Evolutionary conservation across 805 yeast genomes (phyloP), one percentile per base, ranked within the genome.

Genomic region (Suhomyces faveliae): DNA sequence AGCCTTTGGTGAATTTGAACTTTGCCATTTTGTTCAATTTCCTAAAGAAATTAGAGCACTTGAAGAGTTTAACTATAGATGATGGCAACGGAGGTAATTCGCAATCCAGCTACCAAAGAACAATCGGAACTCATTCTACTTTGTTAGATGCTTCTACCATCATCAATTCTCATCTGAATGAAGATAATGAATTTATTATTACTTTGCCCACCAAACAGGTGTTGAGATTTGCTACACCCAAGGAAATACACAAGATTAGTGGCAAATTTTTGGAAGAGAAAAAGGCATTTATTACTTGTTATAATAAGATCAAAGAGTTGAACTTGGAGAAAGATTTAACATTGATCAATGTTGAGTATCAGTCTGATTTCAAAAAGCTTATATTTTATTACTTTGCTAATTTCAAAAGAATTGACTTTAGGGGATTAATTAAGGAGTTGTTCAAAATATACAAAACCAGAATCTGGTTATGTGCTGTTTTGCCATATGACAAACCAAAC

Each of bases 161-260:
- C 27, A 64, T 71, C 33, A 71, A 71, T 51, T 58, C 62, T n/a
- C 69, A 67, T 46, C 63, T 45, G 51, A 78, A 77, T 48, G 82
- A 80, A 56, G 84, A 80, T 56, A 81, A 79, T 53, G 81, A 79
- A 56, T 80, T 80, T 51, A 76, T 85, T 45, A 83, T 87, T 25
- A 63, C 71, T 11, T 76, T 86, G 45, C 94, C 94, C 17, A 83
- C 89, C 5, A 87, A 87, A 60, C 91, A 86, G 62, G 84, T 87
- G 13, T 66, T 87, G 35, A 68, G 94, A 52, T 86, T 87, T 70
- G 89, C 90, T 0, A 84, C 87, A 19, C 83, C 87, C 1, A 79
- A 78, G 59, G 95, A 87, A 62, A 76, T 83, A 19, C 74, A 73
- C 29, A 84, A 82, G 53, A 64, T 87, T 35, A 77, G 80, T 50